phyloP scores from a whole-genome alignment of 1,284 basidiomycete genomes.

The Ceratobasidium sp. region DNA sequence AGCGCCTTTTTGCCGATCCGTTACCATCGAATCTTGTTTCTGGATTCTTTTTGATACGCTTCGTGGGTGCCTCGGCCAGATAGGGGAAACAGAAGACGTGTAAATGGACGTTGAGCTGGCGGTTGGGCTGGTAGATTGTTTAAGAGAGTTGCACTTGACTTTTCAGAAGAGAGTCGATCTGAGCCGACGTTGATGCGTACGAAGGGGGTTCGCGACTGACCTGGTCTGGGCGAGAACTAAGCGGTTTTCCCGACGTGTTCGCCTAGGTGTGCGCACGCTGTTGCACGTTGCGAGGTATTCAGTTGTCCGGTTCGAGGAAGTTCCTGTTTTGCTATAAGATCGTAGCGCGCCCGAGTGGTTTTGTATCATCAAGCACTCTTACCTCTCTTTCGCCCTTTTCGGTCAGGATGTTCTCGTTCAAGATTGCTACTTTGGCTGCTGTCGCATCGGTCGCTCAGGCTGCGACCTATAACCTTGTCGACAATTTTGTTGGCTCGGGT shows the following conservation, averaged over 20 bases:
- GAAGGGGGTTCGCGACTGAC: background rate
- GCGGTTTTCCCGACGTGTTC: background rate
- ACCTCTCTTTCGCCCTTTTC: background rate
- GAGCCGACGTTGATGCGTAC: background rate
- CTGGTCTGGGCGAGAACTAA: background rate
- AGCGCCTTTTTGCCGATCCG: background rate
- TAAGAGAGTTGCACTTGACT: too few relatives aligned
- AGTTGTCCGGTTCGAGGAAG: background rate
- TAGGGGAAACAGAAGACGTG: too few relatives aligned
- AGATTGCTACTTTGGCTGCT: background rate
- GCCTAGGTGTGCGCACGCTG: too few relatives aligned
- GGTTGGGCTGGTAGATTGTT: too few relatives aligned
- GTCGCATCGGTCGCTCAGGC: constrained; percentile 4
- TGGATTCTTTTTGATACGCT: background rate
- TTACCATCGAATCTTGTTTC: background rate
- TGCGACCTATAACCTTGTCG: constrained; percentile 44
- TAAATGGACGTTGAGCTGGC: too few relatives aligned
- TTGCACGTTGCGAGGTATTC: background rate
- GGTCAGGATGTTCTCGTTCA: background rate
- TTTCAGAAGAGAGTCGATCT: background rate
- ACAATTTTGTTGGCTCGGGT: constrained; percentile 57
- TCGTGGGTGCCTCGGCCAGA: background rate
- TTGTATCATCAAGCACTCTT: background rate
- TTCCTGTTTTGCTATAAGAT: background rate
- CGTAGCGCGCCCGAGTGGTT: background rate